Percentiles rank a stretch among this genome's conserved stretches.
These are phyloP conservation scores for Ceratocystis variospora DNA, from an alignment of 2,329 filamentous ascomycete genomes.

Conservation along the genomic window DNA sequence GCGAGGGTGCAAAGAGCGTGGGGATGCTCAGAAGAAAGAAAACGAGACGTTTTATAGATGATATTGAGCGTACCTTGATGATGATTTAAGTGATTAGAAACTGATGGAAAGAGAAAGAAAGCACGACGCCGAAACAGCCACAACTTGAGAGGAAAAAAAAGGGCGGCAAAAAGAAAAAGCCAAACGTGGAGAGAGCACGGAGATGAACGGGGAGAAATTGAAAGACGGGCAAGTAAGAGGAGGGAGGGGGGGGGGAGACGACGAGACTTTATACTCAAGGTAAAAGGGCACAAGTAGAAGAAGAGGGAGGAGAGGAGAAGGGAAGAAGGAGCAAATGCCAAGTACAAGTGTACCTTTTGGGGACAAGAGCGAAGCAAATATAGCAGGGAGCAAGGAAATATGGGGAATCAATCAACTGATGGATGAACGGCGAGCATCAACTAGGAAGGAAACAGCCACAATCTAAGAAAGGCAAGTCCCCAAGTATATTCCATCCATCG, in stretches of 20 bases:
- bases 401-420: neutral
- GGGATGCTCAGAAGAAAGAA: too few relatives aligned
- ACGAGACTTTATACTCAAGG: constrained; percentile 3
- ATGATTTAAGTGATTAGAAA: constrained; percentile 2
- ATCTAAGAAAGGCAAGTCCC: neutral
- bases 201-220: neutral
- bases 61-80: constrained; percentile 1
- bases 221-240: neutral
- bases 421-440: neutral
- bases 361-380: constrained; percentile 6
- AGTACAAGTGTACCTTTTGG: neutral
- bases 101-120: constrained; percentile 1
- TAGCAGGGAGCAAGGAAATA: constrained; percentile 5
- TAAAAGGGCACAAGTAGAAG: neutral
- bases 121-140: constrained; percentile 1
- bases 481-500: neutral
- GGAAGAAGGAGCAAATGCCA: constrained; percentile 1
- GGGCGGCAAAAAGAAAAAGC: constrained; percentile 8
- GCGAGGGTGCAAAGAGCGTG: neutral
- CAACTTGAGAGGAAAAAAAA: neutral
- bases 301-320: neutral
- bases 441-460: neutral
- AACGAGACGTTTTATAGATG: neutral
- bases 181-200: neutral
- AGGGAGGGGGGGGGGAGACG: neutral